Base-by-base conservation (phyloP, 2,329 filamentous ascomycete genomes). In the Epichloe sp. region DNA sequence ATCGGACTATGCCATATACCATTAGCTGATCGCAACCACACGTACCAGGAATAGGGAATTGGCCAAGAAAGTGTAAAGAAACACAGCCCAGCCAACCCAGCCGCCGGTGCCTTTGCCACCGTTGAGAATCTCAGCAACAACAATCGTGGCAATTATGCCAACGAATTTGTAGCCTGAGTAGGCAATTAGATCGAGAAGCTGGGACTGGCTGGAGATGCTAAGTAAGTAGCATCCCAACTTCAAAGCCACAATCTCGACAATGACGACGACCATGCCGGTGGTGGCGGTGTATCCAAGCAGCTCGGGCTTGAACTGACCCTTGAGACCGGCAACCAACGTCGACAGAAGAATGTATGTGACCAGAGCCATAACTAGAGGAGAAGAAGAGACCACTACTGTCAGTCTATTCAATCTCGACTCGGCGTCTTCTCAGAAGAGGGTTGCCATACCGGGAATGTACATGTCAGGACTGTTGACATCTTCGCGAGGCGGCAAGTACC, bases 121-220 rank as follows among this genome's bases (percentile, higher is more conserved):
- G 52, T 85, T 94, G 57, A 87, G 69, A 15, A 88, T 76, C 67
- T 94, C 87, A 15, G 87, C 83, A 17, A 91, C 71, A 12, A 86
- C 77, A 55, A 97, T 81, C 0, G 90, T 96, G 47, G 87, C 78
- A 54, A 98, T 98, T 59, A 96, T 89, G 35, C 91, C 93, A 31
- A 98, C 91, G 63, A 98, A 98, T 68, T 98, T 98, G 73, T 98
- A 98, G 19, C 94, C 94, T 2, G 86, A 91, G 71, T 98, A 98
- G 5, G 94, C 94, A 50, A 98, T 85, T 48, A 98, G 71, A 62
- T 98, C 93, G 53, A 97, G 79, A 49, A 97, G 79, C 65, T 97
- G 93, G 15, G 86, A 93, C 58, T 95, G 88, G 65, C 93, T 95
- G 60, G 83, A 94, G 68, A 98, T 97, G 70, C 82, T 89, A 48